Base-by-base conservation (phyloP, 192 early-diverging fungal species). In the Umbelopsis sp. region DNA sequence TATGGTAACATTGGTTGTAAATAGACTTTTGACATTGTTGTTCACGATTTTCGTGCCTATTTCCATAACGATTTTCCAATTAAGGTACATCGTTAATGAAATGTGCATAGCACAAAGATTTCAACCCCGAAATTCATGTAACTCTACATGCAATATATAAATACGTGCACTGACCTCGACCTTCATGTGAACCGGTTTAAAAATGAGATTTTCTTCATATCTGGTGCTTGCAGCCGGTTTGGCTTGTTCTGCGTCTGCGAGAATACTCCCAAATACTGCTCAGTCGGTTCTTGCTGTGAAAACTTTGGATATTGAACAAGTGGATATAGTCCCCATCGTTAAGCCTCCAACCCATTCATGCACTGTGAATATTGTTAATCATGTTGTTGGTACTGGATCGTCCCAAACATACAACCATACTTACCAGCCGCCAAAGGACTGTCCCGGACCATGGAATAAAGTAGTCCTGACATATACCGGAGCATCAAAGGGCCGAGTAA, bases 381-480 rank as follows among this genome's bases (percentile, higher is more conserved):
- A 47, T 52, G 41, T 27, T 1, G 46, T 69, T 18, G 68, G 46
- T 8, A 37, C 35, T 2, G 41, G 49, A 2, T 11, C 46, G 3
- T 46, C 46, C 3, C 21, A 23, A 52, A 22, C 49, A 41, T 69
- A 52, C 68, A 53, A 52, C 37, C 33, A 27, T 13, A 41, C 30
- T 11, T 69, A 69, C 25, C 13, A 22, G 0, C 68, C 68, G 18
- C 68, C 68, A 10, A 50, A 21, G 30, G 21, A 22, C 1, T 69
- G 68, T 33, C 48, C 48, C 18, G 68, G 68, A 20, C 68, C 68
- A 50, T 69, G 68, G 68, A 53, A 21, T 8, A 50, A 52, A 44
- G 68, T 69, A 16, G 68, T 69, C 30, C 20, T 69, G 27, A 53
- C 48, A 27, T 45, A 49, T 23, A 49, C 68, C 4, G 68, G 68